These are phyloP conservation scores for Mucor saturninus DNA, from an alignment of 371 early-diverging fungal genomes.

Conservation along the genomic window DNA sequence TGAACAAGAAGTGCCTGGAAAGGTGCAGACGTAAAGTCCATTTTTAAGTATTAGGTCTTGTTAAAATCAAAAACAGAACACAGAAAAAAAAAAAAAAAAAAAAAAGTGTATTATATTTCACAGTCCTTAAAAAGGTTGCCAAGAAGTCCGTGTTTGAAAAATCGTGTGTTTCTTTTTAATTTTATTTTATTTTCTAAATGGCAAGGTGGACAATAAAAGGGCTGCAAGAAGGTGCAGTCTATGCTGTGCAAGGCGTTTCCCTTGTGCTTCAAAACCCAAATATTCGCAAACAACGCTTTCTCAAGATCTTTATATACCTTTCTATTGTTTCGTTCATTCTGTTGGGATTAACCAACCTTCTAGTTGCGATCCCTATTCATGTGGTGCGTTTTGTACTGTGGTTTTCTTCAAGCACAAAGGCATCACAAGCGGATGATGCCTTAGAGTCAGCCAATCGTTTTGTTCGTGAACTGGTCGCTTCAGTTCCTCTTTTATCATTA, in stretches of 20 bases:
- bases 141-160: constrained; percentile 1
- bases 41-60: constrained; percentile 6
- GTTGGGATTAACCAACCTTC: constrained; percentile 43
- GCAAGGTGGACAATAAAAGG: constrained; percentile 48
- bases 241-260: constrained; percentile 55
- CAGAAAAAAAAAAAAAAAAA: too few relatives aligned
- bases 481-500: constrained; percentile 58
- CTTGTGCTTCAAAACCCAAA: constrained; percentile 57
- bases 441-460: constrained; percentile 22
- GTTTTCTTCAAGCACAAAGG: constrained; percentile 31
- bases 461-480: constrained; percentile 48
- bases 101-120: too few relatives aligned
- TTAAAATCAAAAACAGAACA: too few relatives aligned
- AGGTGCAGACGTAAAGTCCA: constrained; percentile 51
- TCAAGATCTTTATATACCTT: constrained; percentile 57
- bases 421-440: constrained; percentile 24
- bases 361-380: constrained; percentile 45
- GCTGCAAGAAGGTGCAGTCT: constrained; percentile 45
- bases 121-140: neutral
- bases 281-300: constrained; percentile 50
- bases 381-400: constrained; percentile 37
- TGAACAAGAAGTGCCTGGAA: constrained; percentile 41
- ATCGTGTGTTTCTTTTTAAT: constrained; percentile 13
- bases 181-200: constrained; percentile 18
- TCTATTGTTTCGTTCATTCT: constrained; percentile 53